phyloP scores from a whole-genome alignment of 257 asterid species.

The Petunia axillaris region DNA sequence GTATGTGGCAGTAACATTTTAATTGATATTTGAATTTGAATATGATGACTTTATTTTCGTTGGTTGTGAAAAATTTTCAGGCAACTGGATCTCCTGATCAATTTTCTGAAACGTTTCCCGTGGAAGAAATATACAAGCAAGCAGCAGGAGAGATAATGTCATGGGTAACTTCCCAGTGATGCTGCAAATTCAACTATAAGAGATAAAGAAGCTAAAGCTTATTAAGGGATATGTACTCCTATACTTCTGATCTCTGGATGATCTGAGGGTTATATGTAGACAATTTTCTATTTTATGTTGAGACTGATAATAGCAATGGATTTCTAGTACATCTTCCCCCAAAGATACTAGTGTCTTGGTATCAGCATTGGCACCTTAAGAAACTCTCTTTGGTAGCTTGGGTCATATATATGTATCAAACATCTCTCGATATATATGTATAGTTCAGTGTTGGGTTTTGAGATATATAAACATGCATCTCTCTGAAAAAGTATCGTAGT shows the following conservation, averaged over 20 bases:
- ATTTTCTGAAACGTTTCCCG: constrained; percentile 19
- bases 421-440: too few relatives aligned
- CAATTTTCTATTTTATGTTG: background rate
- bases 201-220: background rate
- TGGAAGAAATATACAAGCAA: constrained; percentile 37
- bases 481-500: too few relatives aligned
- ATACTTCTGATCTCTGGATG: background rate
- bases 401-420: too few relatives aligned
- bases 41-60: background rate
- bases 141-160: constrained; percentile 34
- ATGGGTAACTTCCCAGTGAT: constrained; percentile 26
- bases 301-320: background rate
- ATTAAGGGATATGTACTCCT: background rate
- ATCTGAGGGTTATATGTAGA: background rate
- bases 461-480: too few relatives aligned
- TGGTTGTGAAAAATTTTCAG: background rate
- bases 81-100: constrained; percentile 20
- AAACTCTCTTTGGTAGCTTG: too few relatives aligned
- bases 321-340: background rate
- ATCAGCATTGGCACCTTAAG: background rate
- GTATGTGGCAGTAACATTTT: too few relatives aligned
- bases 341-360: background rate
- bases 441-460: too few relatives aligned
- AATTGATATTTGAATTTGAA: background rate
- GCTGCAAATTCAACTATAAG: background rate